Evolutionary conservation across 192 early-diverging fungal genomes (phyloP).

Genomic region (Entomortierella lignicola): DNA sequence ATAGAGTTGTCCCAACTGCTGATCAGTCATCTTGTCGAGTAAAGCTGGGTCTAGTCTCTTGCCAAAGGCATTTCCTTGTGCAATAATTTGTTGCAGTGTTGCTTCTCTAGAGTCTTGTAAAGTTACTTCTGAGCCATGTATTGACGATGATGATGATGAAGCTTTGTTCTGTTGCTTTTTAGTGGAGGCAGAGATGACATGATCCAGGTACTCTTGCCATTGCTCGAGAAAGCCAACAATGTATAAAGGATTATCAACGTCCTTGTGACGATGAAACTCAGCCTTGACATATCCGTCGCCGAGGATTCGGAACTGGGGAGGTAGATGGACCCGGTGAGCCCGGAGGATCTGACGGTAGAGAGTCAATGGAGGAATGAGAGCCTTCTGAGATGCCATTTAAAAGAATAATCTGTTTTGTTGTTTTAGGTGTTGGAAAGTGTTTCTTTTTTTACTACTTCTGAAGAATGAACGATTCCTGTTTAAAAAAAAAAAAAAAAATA

Average conservation of each 20-base stretch:
- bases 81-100: conserved; percentile 38
- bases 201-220: conserved; percentile 63
- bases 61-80: conserved; percentile 31
- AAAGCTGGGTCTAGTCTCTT: conserved; percentile 54
- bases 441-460: background rate
- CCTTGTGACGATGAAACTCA: conserved; percentile 67
- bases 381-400: conserved; percentile 39
- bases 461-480: too few species aligned
- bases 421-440: background rate
- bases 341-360: conserved; percentile 68
- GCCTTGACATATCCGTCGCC: conserved; percentile 72
- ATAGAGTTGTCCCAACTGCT: conserved; percentile 69
- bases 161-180: conserved; percentile 10
- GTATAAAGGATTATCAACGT: conserved; percentile 65
- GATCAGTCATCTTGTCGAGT: conserved; percentile 66
- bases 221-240: conserved; percentile 68
- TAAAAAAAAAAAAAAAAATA: too few species aligned
- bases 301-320: conserved; percentile 61
- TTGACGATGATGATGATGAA: conserved; percentile 7
- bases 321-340: conserved; percentile 56
- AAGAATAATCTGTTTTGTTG: too few species aligned
- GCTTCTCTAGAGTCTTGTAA: conserved; percentile 2
- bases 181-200: conserved; percentile 23
- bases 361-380: conserved; percentile 60
- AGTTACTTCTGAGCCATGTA: conserved; percentile 21